Evolutionary conservation across 176 grass and related monocot species (phyloP).

Genomic region (Microstegium vimineum): DNA sequence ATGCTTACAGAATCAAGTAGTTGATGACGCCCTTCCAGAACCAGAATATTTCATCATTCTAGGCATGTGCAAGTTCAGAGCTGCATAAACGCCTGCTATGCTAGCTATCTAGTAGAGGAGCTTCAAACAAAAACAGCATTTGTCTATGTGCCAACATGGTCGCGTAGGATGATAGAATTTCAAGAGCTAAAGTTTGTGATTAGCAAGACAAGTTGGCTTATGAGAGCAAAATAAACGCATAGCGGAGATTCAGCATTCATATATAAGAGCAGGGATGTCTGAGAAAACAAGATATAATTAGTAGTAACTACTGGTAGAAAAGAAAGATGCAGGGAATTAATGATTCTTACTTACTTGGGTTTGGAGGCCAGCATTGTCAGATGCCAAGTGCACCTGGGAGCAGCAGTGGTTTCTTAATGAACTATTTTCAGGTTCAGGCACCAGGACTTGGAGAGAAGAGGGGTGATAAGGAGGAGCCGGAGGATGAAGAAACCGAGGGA

Average conservation of each 20-base stretch:
- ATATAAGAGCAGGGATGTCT: not conserved
- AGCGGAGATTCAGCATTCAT: not conserved
- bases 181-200: not conserved
- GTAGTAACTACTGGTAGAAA: not conserved
- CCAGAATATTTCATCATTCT: too few species aligned
- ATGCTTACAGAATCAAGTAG: too few species aligned
- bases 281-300: not conserved
- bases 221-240: not conserved
- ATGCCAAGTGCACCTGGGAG: not conserved
- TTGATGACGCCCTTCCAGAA: too few species aligned
- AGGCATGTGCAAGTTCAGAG: too few species aligned
- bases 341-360: constrained; percentile 43
- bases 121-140: too few species aligned
- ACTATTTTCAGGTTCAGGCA: not conserved
- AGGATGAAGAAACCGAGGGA: not conserved
- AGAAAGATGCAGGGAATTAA: not conserved
- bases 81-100: too few species aligned
- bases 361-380: constrained; percentile 51
- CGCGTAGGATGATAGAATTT: not conserved
- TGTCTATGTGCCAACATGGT: too few species aligned
- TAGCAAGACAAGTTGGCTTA: not conserved
- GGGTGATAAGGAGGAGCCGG: not conserved
- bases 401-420: not conserved
- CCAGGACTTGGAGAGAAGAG: not conserved
- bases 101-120: too few species aligned